phyloP scores from a whole-genome alignment of 2,329 filamentous ascomycete genomes.

The Colletotrichum sidae region DNA sequence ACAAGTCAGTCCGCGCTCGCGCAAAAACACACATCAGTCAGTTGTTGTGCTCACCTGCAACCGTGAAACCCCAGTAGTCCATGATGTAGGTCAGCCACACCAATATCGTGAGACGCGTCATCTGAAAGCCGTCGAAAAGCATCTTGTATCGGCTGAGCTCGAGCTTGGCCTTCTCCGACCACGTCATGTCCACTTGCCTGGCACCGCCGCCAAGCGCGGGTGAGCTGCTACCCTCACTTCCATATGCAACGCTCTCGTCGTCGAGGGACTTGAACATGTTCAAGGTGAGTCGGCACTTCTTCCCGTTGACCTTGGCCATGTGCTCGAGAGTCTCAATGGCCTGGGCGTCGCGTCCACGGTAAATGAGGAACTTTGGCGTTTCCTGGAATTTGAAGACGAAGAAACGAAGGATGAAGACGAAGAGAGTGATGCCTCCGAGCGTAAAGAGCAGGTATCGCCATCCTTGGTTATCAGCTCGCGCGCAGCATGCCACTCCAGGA shows the following conservation, averaged over 20 bases:
- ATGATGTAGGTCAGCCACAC: constrained; percentile 53
- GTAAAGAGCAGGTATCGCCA: constrained; percentile 69
- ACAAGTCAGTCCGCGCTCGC: background rate
- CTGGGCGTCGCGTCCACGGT: constrained; percentile 62
- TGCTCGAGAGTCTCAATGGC: constrained; percentile 66
- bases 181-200: constrained; percentile 36
- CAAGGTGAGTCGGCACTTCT: constrained; percentile 18
- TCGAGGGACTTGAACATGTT: constrained; percentile 34
- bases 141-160: constrained; percentile 44
- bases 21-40: background rate
- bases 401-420: constrained; percentile 67
- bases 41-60: constrained; percentile 46
- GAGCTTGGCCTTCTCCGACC: constrained; percentile 17
- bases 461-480: constrained; percentile 62
- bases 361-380: constrained; percentile 68
- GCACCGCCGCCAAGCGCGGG: constrained; percentile 29
- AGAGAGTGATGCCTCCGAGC: constrained; percentile 64
- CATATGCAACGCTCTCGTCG: constrained; percentile 37
- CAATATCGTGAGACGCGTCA: constrained; percentile 50
- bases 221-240: constrained; percentile 37
- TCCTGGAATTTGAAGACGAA: constrained; percentile 67
- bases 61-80: constrained; percentile 53
- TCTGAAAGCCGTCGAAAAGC: constrained; percentile 47
- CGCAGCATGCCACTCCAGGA: constrained; percentile 44
- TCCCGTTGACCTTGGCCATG: constrained; percentile 63